phyloP scores from a whole-genome alignment of 805 yeast species.

The Hyphopichia homilentoma region DNA sequence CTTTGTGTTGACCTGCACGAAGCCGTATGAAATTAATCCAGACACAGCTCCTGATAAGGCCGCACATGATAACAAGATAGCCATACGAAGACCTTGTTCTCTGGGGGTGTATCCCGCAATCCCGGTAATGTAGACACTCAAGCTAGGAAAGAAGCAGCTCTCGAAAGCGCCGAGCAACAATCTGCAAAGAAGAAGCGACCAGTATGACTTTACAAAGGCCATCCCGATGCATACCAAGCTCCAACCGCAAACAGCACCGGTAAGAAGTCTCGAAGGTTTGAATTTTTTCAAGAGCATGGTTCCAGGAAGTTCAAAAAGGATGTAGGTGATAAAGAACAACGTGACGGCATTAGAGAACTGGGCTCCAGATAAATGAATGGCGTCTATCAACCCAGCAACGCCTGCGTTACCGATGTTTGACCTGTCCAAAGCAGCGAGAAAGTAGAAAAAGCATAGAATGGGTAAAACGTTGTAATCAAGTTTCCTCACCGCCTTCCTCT shows the following conservation, averaged over 20 bases:
- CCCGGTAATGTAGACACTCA: conserved; percentile 30
- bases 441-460: conserved; percentile 38
- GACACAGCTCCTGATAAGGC: conserved; percentile 55
- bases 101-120: conserved; percentile 9
- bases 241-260: conserved; percentile 34
- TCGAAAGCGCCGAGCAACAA: conserved; percentile 51
- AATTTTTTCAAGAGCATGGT: conserved; percentile 34
- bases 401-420: conserved; percentile 60
- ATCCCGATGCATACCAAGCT: conserved; percentile 32
- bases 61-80: conserved; percentile 46
- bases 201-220: conserved; percentile 39
- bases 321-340: conserved; percentile 46
- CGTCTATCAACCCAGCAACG: conserved; percentile 47
- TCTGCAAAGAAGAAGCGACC: conserved; percentile 43
- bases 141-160: conserved; percentile 48
- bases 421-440: conserved; percentile 48
- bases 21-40: conserved; percentile 49
- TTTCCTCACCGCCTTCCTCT: conserved; percentile 32
- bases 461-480: conserved; percentile 44
- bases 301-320: conserved; percentile 35
- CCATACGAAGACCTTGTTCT: conserved; percentile 16
- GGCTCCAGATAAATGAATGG: conserved; percentile 31
- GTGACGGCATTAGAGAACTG: conserved; percentile 44
- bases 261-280: conserved; percentile 24
- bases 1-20: conserved; percentile 22